Base-by-base conservation (phyloP, 305 asterid genomes). In the Nicotiana rustica region DNA sequence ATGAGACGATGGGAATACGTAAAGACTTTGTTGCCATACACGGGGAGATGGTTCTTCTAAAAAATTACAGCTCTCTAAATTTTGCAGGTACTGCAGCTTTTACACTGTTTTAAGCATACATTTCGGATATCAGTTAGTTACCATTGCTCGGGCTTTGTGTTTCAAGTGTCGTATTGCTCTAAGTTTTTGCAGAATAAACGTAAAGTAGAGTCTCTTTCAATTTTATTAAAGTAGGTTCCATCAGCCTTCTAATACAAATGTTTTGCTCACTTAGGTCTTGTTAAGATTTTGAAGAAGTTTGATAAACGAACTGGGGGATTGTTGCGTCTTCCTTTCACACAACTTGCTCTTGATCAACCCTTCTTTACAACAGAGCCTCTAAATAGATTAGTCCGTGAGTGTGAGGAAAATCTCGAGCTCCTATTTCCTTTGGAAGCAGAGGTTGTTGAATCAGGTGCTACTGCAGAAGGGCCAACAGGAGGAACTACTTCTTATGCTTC, bases 31-130 rank as follows among this genome's bases (percentile, higher is more conserved):
- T 96, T 60, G 84, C 92, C 78, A 95, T 96, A 86, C 98, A 93
- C 71, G 97, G 97, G 19, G 98, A 96, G 89, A 96, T 96, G 99
- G 96, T 96, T 89, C 97, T 96, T 82, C 93, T 95, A 1, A 91
- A 96, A 88, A 92, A 92, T 82, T 96, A 95, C 84, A 92, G 98
- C 88, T 93, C 98, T 84, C 91, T 96, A 73, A 96, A 96, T 88
- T 95, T 95, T 83, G 98, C 99, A 84, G 99, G 98, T 93, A 88
- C 67, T 62, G 6, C 65, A 75, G 66, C 31, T 25, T 29, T 15
- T 55, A 15, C 29, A 76, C 66, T 29, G 56, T 76, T 75, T 76
- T 4, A 82, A 69, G n/a, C 65, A 73, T 47, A 17, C 59, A 79
- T 33, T 67, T 61, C 31, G 13, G 62, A 62, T 78, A 17, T 78